Percentiles rank a stretch among this genome's conserved stretches.
Evolutionary conservation across 1,139 yeast genomes (phyloP).

Genomic region (Yamadazyma diddensiae): DNA sequence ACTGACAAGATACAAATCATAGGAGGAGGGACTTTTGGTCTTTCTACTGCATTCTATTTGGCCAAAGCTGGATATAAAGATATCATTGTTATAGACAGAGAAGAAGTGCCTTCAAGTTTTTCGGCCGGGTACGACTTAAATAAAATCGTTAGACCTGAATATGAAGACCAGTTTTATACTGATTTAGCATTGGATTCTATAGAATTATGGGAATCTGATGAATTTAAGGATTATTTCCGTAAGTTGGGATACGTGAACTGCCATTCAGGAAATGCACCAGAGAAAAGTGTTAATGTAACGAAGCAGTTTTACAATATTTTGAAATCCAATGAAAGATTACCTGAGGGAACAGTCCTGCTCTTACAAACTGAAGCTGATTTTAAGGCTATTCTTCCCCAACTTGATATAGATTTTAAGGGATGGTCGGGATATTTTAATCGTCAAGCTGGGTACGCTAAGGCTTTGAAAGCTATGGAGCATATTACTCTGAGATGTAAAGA

Average conservation of each 20-base stretch:
- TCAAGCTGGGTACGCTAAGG: conserved; percentile 17
- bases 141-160: conserved; percentile 17
- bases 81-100: conserved; percentile 17
- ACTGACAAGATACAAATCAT: conserved; percentile 27
- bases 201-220: conserved; percentile 14
- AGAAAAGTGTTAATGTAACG: conserved; percentile 8
- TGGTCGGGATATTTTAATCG: conserved; percentile 15
- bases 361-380: conserved; percentile 11
- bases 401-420: conserved; percentile 13
- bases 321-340: conserved; percentile 9
- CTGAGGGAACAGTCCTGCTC: conserved; percentile 4
- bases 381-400: conserved; percentile 8
- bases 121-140: conserved; percentile 18
- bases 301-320: conserved; percentile 9
- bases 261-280: conserved; percentile 13
- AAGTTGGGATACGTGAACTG: conserved; percentile 16
- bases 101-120: conserved; percentile 13
- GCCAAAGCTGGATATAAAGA: conserved; percentile 21
- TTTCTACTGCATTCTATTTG: conserved; percentile 40
- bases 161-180: conserved; percentile 16
- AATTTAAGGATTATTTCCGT: conserved; percentile 10
- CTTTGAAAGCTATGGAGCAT: conserved; percentile 13
- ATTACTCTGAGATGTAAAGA: conserved; percentile 22
- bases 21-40: conserved; percentile 49
- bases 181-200: conserved; percentile 16